Percentiles rank a stretch among this genome's conserved stretches.
Evolutionary conservation across 441 rosid species (phyloP).

Genomic region (Mallotus repandus): DNA sequence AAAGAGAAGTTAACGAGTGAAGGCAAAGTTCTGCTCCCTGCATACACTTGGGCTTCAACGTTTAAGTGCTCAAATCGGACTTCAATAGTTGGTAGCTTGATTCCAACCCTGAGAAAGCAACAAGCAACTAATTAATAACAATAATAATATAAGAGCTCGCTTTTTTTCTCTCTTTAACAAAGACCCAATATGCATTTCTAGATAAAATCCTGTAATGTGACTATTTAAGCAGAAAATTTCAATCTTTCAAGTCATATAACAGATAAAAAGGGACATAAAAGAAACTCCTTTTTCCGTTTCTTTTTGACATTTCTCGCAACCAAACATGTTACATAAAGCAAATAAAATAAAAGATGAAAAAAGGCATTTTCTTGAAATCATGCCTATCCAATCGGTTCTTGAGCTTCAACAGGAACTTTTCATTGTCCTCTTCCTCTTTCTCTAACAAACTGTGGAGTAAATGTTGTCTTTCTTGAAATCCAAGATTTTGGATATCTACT

Average conservation of each 20-base stretch:
- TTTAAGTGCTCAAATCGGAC: slow-evolving; percentile 64
- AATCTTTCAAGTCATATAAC: too few species aligned
- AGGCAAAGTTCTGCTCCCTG: slow-evolving; percentile 67
- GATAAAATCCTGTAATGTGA: too few species aligned
- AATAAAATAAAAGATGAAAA: neutral
- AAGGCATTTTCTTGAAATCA: neutral
- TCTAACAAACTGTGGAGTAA: slow-evolving; percentile 56
- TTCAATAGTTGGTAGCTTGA: slow-evolving; percentile 63
- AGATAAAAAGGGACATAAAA: too few species aligned
- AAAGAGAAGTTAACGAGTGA: slow-evolving; percentile 44
- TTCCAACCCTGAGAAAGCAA: slow-evolving; percentile 46
- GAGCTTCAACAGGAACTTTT: slow-evolving; percentile 64
- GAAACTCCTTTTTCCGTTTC: too few species aligned
- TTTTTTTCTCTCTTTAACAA: too few species aligned
- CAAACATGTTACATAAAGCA: too few species aligned
- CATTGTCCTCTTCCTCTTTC: slow-evolving; percentile 67
- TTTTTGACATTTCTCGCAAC: too few species aligned
- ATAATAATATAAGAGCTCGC: too few species aligned
- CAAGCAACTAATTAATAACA: neutral
- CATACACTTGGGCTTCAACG: slow-evolving; percentile 57
- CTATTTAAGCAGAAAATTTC: too few species aligned
- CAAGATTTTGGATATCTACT: slow-evolving; percentile 50
- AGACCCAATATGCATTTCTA: too few species aligned
- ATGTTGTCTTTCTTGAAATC: slow-evolving; percentile 40
- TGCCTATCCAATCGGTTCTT: slow-evolving; percentile 65